A percentile compares a stretch with the other conserved stretches of the same genome.
phyloP scores from a whole-genome alignment of 768 basidiomycete species.

The Pseudohyphozyma bogoriensis region DNA sequence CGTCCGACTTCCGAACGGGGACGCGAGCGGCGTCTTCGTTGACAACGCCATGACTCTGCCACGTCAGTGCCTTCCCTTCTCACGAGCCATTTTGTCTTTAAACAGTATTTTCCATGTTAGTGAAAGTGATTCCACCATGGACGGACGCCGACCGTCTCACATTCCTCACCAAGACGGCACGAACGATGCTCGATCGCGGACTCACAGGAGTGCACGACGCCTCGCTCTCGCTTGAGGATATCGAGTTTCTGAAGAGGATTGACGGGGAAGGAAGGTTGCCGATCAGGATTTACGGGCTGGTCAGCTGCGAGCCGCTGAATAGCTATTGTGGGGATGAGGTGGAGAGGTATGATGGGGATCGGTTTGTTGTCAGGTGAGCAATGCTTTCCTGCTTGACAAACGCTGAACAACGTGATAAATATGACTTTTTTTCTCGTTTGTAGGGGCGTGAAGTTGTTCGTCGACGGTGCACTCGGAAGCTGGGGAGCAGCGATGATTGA shows the following conservation, averaged over 20 bases:
- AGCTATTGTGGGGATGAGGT: conserved; percentile 59
- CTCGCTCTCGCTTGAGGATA: conserved; percentile 43
- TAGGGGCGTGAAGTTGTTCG: conserved; percentile 61
- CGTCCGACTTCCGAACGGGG: conserved; percentile 52
- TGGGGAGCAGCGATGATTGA: conserved; percentile 82
- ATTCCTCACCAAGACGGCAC: conserved; percentile 55
- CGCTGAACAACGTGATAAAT: neutral
- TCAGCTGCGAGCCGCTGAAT: conserved; percentile 40
- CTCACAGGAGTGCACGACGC: conserved; percentile 86
- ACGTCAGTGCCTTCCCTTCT: neutral
- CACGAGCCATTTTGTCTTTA: neutral
- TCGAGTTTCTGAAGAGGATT: conserved; percentile 57
- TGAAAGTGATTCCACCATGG: conserved; percentile 46
- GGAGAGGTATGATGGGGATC: conserved; percentile 52
- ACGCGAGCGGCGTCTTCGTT: conserved; percentile 68
- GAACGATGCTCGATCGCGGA: conserved; percentile 64
- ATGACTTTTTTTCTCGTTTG: no score
- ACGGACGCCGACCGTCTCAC: conserved; percentile 50
- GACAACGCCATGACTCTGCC: conserved; percentile 75
- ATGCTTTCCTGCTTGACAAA: conserved; percentile 30
- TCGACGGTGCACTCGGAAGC: conserved; percentile 82
- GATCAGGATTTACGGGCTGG: conserved; percentile 40
- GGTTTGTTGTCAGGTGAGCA: conserved; percentile 48
- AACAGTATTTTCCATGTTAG: neutral
- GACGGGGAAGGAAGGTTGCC: conserved; percentile 49